Evolutionary conservation across 2,329 filamentous ascomycete genomes (phyloP).

Genomic region (Penicillium vulpinum): DNA sequence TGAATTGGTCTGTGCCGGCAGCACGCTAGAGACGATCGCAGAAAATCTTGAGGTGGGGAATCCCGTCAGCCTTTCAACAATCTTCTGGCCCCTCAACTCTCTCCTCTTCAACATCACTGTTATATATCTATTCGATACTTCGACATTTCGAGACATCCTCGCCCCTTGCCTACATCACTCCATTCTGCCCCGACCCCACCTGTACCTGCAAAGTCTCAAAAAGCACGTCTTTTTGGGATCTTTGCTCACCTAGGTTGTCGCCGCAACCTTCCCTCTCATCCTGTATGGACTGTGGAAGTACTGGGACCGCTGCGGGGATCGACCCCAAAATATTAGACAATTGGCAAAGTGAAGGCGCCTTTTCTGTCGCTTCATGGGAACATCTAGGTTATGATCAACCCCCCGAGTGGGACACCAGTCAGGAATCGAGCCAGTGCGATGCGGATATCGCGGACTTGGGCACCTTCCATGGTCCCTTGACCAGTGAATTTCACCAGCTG

Average conservation of each 20-base stretch:
- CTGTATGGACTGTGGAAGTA: slow-evolving; percentile 42
- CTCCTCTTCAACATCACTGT: slow-evolving; percentile 4
- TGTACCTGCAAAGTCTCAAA: slow-evolving; percentile 21
- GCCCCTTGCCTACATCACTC: background rate
- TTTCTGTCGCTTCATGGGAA: slow-evolving; percentile 40
- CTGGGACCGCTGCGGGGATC: slow-evolving; percentile 41
- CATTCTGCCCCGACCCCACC: background rate
- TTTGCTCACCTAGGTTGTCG: slow-evolving; percentile 23
- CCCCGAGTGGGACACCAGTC: slow-evolving; percentile 42
- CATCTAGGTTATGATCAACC: slow-evolving; percentile 38
- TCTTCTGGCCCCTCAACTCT: slow-evolving; percentile 25
- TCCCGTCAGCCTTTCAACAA: slow-evolving; percentile 16
- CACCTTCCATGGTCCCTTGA: slow-evolving; percentile 31
- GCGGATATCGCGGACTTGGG: slow-evolving; percentile 38
- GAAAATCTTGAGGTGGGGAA: slow-evolving; percentile 32
- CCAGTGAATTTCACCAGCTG: slow-evolving; percentile 25
- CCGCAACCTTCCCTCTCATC: slow-evolving; percentile 16
- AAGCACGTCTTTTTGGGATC: slow-evolving; percentile 24
- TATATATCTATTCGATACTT: background rate
- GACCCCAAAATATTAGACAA: slow-evolving; percentile 45
- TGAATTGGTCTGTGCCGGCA: slow-evolving; percentile 21
- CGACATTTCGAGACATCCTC: background rate
- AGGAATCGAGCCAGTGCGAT: slow-evolving; percentile 41
- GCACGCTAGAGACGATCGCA: slow-evolving; percentile 27
- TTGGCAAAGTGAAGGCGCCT: slow-evolving; percentile 40